Base-by-base conservation (phyloP, 805 yeast species). In the Pichia nanzhaoensis region DNA sequence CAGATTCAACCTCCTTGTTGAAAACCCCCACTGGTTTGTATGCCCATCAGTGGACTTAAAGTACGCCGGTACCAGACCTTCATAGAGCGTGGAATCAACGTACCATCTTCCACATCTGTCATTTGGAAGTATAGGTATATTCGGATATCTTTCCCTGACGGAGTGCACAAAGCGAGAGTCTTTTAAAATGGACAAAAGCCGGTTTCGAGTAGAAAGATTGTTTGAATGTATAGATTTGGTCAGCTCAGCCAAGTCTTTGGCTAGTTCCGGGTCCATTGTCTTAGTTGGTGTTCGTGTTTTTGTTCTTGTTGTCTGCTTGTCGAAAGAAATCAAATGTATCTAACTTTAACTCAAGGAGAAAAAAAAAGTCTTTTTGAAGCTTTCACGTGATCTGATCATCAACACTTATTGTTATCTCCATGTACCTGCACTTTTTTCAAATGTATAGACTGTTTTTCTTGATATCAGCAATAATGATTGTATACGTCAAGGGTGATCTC, bases 31-130 rank as follows among this genome's bases (percentile, higher is more conserved):
- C 51, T 85, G 80, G 44, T 75, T 74, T 0, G 78, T 79, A 56
- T 89, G 97, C 0, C 97, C 97, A 64, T 89, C 96, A 0, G 96
- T 89, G 21, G 95, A 84, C 57, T 89, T 89, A 66, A 89, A 89
- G 56, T 89, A 88, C 16, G 81, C 75, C 0, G 47, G 30, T 19
- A 13, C 38, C 0, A 82, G 69, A 4, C 73, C 77, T 0, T 44
- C 37, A 20, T 63, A 66, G 0, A 52, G 38, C 0, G 49, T 45
- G 0, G 84, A 79, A 0, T 74, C 68, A 3, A 82, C 76, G 54
- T 89, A 89, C 96, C 96, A 89, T 13, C 77, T 57, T 0, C 96
- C 96, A 61, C 96, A 88, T 42, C 96, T 65, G 59, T 84, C 91
- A 59, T 89, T 89, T 5, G 95, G 84, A 2, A 80, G 59, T 8